Evolutionary conservation across 2,329 filamentous ascomycete genomes (phyloP).

Genomic region (Chaetothyriales sp.): DNA sequence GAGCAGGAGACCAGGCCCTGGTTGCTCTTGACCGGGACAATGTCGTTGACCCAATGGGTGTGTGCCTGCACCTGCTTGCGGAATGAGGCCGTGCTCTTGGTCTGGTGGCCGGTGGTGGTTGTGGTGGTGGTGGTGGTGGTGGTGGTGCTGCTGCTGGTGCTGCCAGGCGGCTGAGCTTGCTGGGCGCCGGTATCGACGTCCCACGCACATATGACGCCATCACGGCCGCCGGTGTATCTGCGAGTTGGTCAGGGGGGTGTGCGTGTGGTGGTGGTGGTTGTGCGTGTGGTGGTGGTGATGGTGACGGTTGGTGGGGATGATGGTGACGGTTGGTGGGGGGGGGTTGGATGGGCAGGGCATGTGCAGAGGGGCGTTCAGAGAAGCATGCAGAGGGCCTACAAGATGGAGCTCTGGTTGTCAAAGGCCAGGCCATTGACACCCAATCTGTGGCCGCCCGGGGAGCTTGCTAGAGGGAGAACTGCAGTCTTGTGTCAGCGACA

Average conservation of each 20-base stretch:
- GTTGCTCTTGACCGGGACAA: constrained; percentile 65
- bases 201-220: constrained; percentile 94
- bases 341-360: not conserved
- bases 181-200: constrained; percentile 61
- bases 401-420: constrained; percentile 65
- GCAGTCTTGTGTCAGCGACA: constrained; percentile 4
- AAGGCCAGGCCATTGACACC: constrained; percentile 91
- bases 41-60: constrained; percentile 94
- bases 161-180: constrained; percentile 3
- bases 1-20: constrained; percentile 74
- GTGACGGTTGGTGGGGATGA: too few species aligned
- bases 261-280: not conserved
- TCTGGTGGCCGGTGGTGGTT: constrained; percentile 12
- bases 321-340: too few species aligned
- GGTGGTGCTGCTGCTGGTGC: not conserved
- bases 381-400: too few species aligned
- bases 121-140: not conserved
- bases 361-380: too few species aligned
- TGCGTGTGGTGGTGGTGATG: too few species aligned
- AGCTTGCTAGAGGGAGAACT: constrained; percentile 62
- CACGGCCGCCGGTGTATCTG: constrained; percentile 90
- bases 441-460: constrained; percentile 72
- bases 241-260: constrained; percentile 11
- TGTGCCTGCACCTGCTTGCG: constrained; percentile 62
- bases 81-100: constrained; percentile 35